Percentiles rank a stretch among this genome's conserved stretches.
These are phyloP conservation scores for Neurospora sp. DNA, from an alignment of 495 filamentous ascomycete genomes.

Conservation along the genomic window DNA sequence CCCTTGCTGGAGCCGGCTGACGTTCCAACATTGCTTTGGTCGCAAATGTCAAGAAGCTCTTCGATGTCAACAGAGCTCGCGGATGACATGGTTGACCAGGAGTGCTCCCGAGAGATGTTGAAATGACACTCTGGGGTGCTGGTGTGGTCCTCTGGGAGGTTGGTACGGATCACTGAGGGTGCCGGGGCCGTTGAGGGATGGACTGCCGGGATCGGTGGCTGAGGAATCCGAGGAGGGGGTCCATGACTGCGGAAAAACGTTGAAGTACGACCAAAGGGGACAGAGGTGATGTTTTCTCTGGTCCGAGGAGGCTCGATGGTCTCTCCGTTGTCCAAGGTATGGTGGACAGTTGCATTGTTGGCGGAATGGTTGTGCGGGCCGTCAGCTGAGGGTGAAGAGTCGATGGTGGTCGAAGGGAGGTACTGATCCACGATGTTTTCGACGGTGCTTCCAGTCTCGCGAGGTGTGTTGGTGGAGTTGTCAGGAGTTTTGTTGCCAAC, in stretches of 20 bases:
- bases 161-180: neutral
- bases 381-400: slow-evolving; percentile 1
- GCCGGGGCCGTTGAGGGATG: neutral
- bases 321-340: neutral
- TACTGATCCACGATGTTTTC: slow-evolving; percentile 24
- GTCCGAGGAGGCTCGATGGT: neutral
- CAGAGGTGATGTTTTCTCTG: neutral
- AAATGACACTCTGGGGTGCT: neutral
- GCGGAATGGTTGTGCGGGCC: neutral
- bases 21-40: neutral
- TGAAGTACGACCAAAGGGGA: neutral
- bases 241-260: neutral
- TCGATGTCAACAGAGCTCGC: neutral
- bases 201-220: neutral
- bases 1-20: neutral
- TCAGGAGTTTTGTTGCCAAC: neutral
- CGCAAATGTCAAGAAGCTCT: neutral
- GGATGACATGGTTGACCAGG: neutral
- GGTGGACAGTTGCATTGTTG: neutral
- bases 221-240: neutral
- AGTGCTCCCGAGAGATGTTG: neutral
- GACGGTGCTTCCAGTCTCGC: slow-evolving; percentile 19
- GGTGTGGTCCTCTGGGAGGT: neutral
- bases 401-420: neutral
- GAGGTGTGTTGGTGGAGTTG: neutral